A percentile compares a stretch with the other conserved stretches of the same genome.
Evolutionary conservation across 2,329 filamentous ascomycete genomes (phyloP).

Genomic region (Fusarium sublunatum): DNA sequence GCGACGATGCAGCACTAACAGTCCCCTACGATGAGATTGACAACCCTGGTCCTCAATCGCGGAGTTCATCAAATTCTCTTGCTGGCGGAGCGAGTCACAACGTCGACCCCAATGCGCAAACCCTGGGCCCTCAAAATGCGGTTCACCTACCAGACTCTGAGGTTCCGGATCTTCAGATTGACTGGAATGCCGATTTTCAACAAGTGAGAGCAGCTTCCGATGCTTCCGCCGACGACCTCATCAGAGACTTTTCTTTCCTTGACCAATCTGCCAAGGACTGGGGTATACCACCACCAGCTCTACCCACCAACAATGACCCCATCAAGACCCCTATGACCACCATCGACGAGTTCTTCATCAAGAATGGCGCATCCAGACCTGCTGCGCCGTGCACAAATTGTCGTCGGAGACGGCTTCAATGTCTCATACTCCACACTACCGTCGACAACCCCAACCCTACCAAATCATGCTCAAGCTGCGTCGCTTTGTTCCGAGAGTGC

Average conservation of each 20-base stretch:
- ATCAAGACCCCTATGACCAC: constrained; percentile 33
- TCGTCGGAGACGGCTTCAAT: constrained; percentile 57
- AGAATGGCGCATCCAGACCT: constrained; percentile 57
- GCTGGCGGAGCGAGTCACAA: background rate
- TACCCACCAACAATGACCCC: constrained; percentile 1
- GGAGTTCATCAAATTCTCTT: constrained; percentile 23
- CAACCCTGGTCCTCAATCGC: constrained; percentile 25
- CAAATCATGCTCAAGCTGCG: constrained; percentile 61
- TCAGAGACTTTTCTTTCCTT: constrained; percentile 37
- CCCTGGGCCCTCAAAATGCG: constrained; percentile 12
- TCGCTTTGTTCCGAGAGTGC: constrained; percentile 62
- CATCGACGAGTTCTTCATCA: constrained; percentile 54
- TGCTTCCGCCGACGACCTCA: constrained; percentile 2
- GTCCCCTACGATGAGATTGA: constrained; percentile 35
- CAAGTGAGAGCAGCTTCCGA: constrained; percentile 22
- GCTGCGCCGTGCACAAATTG: constrained; percentile 59
- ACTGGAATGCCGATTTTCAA: constrained; percentile 40
- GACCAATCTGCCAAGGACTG: constrained; percentile 26
- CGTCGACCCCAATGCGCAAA: constrained; percentile 4
- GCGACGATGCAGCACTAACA: constrained; percentile 27
- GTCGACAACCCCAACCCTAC: constrained; percentile 61
- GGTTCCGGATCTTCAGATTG: constrained; percentile 15
- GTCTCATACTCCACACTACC: constrained; percentile 60
- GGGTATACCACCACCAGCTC: constrained; percentile 18
- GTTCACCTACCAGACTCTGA: background rate